Evolutionary conservation across 2,329 filamentous ascomycete genomes (phyloP), one percentile per base, ranked within the genome.

Genomic region (Colletotrichum sidae): DNA sequence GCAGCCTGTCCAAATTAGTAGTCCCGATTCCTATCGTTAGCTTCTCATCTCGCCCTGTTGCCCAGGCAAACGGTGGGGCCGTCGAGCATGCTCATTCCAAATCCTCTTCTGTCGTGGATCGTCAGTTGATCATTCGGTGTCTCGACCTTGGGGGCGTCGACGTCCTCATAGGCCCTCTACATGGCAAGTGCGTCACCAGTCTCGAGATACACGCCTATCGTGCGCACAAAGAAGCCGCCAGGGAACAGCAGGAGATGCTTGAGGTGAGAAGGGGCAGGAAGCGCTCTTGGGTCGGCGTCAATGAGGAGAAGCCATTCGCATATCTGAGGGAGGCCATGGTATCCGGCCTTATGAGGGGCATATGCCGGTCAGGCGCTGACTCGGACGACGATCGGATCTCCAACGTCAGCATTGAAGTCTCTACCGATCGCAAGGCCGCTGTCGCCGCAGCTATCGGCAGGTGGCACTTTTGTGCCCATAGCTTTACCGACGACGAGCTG

Each of bases 281-380:
- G 77, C 88, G 93, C 57, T 97, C 94, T 0, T 97, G 94, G 94
- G 93, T 97, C 46, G 94, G 94, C 34, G 86, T 96, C 10, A 88
- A 92, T 72, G 92, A 95, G 70, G 88, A 93, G 71, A 91, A 94
- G 75, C 93, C 94, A 1, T 97, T 94, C 79, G 90, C 93, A 13
- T 97, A 97, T 78, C 80, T 97, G 59, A 86, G 94, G 66, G 94
- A 97, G 79, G 92, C 92, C 54, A 97, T 97, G 93, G 94, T 97
- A 6, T 96, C 93, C 2, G 90, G 90, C 61, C 84, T 97, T 62
- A 96, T 97, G 92, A 91, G 90, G 72, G 89, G 92, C 42, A 97
- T 97, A 59, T 97, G 94, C 77, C 92, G 91, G 68, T 87, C 84
- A 45, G 80, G 79, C 80, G 80, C 79, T 80, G 74, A 88, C 84